Evolutionary conservation across 163 green algal species (phyloP).

Genomic region (Prototheca cutis): DNA sequence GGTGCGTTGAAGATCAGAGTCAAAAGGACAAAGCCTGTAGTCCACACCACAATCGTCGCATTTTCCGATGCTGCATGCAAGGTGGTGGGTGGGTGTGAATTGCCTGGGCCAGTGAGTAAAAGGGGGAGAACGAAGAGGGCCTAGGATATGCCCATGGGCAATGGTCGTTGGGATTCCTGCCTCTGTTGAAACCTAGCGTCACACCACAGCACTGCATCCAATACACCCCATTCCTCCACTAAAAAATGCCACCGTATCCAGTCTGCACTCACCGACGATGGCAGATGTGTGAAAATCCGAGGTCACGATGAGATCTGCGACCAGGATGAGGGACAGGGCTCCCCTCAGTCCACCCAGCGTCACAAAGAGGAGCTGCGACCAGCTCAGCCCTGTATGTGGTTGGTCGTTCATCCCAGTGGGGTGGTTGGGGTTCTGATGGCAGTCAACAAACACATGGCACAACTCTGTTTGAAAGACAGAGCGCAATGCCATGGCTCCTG

Average conservation of each 20-base stretch:
- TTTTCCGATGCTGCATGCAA: slow-evolving; percentile 16
- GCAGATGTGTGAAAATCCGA: neutral
- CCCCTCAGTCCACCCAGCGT: slow-evolving; percentile 51
- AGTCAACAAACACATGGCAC: too few species aligned
- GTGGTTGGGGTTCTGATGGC: too few species aligned
- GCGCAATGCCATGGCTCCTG: too few species aligned
- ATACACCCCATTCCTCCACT: too few species aligned
- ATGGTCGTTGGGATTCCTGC: neutral
- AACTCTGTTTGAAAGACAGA: too few species aligned
- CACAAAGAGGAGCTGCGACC: slow-evolving; percentile 43
- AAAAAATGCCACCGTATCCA: too few species aligned
- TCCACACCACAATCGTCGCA: slow-evolving; percentile 59
- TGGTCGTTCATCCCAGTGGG: too few species aligned
- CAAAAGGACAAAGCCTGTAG: slow-evolving; percentile 65
- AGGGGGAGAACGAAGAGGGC: too few species aligned
- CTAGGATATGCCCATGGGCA: too few species aligned
- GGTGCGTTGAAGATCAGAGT: slow-evolving; percentile 67
- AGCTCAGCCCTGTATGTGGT: slow-evolving; percentile 22
- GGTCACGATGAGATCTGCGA: slow-evolving; percentile 23
- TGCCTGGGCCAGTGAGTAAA: too few species aligned
- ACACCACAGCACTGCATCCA: neutral
- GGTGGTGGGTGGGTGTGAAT: too few species aligned
- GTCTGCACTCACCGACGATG: neutral
- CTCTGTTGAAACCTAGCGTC: neutral
- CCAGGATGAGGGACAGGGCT: slow-evolving; percentile 64